Conservation (phyloP, 2,329 filamentous ascomycete genomes). For the Fusarium denticulatum region DNA sequence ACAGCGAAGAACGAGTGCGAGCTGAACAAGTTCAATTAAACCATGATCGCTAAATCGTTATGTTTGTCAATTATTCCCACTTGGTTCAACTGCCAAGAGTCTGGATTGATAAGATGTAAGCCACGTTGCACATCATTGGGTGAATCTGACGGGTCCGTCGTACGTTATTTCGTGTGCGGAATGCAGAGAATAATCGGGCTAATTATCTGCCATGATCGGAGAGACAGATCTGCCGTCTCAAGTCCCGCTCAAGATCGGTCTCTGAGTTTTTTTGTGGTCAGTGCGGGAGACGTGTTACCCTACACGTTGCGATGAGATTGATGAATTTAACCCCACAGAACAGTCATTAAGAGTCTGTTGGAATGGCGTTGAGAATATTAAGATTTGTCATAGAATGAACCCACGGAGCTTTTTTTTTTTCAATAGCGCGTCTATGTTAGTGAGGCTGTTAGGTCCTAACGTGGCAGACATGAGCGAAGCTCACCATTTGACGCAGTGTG, state of each 20-base stretch:
- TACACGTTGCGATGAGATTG: background rate
- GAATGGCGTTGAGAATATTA: accelerated
- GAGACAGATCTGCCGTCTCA: background rate
- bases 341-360: too few species aligned
- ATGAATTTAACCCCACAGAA: accelerated
- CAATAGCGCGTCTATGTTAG: accelerated
- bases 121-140: background rate
- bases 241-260: background rate
- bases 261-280: background rate
- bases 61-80: background rate
- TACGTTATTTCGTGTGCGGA: background rate
- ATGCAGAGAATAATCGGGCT: background rate
- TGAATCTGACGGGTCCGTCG: too few species aligned
- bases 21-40: background rate
- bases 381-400: accelerated
- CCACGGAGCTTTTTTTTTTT: accelerated
- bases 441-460: accelerated
- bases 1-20: background rate
- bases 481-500: accelerated
- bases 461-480: accelerated
- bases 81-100: background rate
- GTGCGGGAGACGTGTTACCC: background rate
- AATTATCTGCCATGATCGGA: background rate
- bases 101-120: background rate
- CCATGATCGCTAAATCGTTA: background rate